Conservation (phyloP, 192 early-diverging fungal species). For the Coemansia reversa region DNA sequence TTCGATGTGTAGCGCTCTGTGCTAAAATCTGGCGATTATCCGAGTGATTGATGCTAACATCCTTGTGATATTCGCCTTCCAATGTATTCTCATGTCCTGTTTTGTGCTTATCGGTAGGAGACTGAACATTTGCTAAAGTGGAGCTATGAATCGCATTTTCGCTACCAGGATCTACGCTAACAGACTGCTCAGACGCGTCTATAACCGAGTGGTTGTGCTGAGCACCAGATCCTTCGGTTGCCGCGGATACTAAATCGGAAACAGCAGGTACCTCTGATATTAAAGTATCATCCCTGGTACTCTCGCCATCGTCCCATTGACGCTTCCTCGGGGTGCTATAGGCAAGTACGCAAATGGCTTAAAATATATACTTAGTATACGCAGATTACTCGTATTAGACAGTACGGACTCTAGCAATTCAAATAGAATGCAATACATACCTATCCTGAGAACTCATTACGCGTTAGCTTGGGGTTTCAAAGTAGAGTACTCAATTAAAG, state of each 20-base stretch:
- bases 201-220: too few relatives aligned
- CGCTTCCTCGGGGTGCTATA: conserved; percentile 9
- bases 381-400: not conserved
- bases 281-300: not conserved
- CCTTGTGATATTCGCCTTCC: conserved; percentile 44
- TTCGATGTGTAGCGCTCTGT: conserved; percentile 69
- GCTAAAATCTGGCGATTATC: conserved; percentile 79
- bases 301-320: conserved; percentile 9
- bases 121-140: conserved; percentile 1
- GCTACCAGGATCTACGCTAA: not conserved
- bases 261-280: too few relatives aligned
- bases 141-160: not conserved
- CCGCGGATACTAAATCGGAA: too few relatives aligned
- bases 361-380: too few relatives aligned
- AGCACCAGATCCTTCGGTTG: too few relatives aligned
- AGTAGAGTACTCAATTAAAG: not conserved
- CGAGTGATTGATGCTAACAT: conserved; percentile 81
- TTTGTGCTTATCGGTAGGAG: conserved; percentile 6
- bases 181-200: too few relatives aligned
- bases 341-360: too few relatives aligned
- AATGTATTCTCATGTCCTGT: not conserved
- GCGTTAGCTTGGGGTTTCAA: too few relatives aligned
- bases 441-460: conserved; percentile 10
- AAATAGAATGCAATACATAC: not conserved
- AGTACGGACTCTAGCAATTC: not conserved